Evolutionary conservation across 768 basidiomycete genomes (phyloP).

Genomic region (Tricholoma sp.): DNA sequence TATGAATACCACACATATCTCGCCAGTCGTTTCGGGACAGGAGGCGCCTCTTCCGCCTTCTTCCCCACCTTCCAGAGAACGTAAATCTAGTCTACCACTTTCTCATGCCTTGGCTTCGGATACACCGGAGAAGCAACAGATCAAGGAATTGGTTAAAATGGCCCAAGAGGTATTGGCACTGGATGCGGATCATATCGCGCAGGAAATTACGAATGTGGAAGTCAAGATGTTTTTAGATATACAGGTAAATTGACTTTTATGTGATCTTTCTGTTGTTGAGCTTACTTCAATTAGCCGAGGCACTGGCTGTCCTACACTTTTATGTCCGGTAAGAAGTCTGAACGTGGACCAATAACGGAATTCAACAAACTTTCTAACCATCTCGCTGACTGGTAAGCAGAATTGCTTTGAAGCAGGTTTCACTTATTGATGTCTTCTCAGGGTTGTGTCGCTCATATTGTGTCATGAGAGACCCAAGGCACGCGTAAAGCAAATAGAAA

Average conservation of each 20-base stretch:
- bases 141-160: slow-evolving; percentile 58
- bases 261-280: neutral
- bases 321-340: slow-evolving; percentile 60
- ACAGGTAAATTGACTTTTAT: slow-evolving; percentile 45
- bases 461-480: slow-evolving; percentile 75
- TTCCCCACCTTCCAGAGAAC: slow-evolving; percentile 42
- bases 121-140: slow-evolving; percentile 46
- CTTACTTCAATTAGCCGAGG: slow-evolving; percentile 53
- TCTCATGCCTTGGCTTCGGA: slow-evolving; percentile 36
- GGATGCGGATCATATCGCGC: slow-evolving; percentile 68
- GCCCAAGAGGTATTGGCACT: slow-evolving; percentile 51
- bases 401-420: neutral
- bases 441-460: slow-evolving; percentile 89
- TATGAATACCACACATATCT: no score
- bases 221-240: slow-evolving; percentile 69
- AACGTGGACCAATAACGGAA: slow-evolving; percentile 63
- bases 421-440: slow-evolving; percentile 23
- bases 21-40: slow-evolving; percentile 19
- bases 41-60: slow-evolving; percentile 14
- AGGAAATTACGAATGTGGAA: slow-evolving; percentile 80
- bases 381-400: slow-evolving; percentile 71
- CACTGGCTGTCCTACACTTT: slow-evolving; percentile 84
- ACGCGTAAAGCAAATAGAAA: slow-evolving; percentile 82
- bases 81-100: slow-evolving; percentile 67
- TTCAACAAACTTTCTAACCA: slow-evolving; percentile 80